Percentiles rank a stretch among this genome's conserved stretches.
Conservation (phyloP, 495 filamentous ascomycete genomes). For the Saxophila tyrrhenica region DNA sequence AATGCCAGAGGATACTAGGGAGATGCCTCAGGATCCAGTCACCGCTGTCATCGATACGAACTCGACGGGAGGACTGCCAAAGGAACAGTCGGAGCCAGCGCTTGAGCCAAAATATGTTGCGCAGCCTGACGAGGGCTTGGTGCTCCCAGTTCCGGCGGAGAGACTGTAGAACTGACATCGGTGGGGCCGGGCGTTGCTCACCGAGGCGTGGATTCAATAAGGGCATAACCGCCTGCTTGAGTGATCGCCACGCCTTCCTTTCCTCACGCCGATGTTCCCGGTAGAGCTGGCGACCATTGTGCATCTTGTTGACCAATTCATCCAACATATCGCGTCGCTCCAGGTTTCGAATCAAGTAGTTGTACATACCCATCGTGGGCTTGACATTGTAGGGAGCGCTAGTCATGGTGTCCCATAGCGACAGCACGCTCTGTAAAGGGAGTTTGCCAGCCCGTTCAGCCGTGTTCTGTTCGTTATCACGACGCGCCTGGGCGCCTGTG, state of each 20-base stretch:
- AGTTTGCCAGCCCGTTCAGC: slow-evolving; percentile 29
- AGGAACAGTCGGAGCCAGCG: slow-evolving; percentile 19
- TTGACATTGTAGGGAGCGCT: slow-evolving; percentile 44
- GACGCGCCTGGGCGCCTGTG: slow-evolving; percentile 9
- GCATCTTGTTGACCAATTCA: slow-evolving; percentile 7
- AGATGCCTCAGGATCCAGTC: slow-evolving; percentile 1
- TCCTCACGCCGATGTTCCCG: neutral
- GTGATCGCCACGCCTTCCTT: neutral
- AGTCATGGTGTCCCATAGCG: slow-evolving; percentile 45
- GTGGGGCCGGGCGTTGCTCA: neutral
- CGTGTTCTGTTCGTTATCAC: slow-evolving; percentile 15
- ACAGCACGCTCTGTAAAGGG: slow-evolving; percentile 30
- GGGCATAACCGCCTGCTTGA: neutral
- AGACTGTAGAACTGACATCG: neutral
- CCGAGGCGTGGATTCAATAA: no score
- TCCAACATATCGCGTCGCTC: slow-evolving; percentile 2
- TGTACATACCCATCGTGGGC: slow-evolving; percentile 44
- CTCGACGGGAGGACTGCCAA: neutral
- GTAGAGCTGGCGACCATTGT: slow-evolving; percentile 3
- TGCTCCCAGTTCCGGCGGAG: slow-evolving; percentile 5
- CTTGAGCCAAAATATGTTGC: slow-evolving; percentile 8
- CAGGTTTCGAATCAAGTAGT: slow-evolving; percentile 37
- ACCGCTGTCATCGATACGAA: neutral
- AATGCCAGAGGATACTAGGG: slow-evolving; percentile 9
- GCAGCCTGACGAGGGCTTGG: slow-evolving; percentile 1